A percentile compares a stretch with the other conserved stretches of the same genome.
Evolutionary conservation across 2,329 filamentous ascomycete genomes (phyloP).

Genomic region (Helminthosporium solani): DNA sequence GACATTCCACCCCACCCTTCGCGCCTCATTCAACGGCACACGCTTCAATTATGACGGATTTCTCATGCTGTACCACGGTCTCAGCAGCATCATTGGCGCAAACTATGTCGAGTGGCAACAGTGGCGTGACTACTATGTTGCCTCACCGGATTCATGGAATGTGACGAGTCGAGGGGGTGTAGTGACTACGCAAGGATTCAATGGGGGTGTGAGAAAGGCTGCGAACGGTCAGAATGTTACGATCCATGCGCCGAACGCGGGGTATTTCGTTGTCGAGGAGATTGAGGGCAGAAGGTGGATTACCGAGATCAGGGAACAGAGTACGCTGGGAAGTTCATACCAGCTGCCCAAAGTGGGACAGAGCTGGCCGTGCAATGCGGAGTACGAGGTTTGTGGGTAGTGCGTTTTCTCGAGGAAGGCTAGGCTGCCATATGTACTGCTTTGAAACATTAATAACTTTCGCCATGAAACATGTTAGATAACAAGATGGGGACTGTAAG

Average conservation of each 20-base stretch:
- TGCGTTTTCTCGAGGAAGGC: no score
- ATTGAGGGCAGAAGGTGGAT: constrained; percentile 6
- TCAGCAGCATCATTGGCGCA: constrained; percentile 3
- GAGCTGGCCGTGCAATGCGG: constrained; percentile 1
- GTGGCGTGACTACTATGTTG: constrained; percentile 9
- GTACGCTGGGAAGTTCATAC: background rate
- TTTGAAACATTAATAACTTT: no score
- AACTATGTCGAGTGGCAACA: constrained; percentile 7
- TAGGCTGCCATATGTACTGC: no score
- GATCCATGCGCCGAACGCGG: constrained; percentile 6
- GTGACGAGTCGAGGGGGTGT: constrained; percentile 2
- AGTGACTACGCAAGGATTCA: constrained; percentile 2
- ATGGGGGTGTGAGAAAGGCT: background rate
- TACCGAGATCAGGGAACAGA: constrained; percentile 6
- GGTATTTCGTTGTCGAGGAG: constrained; percentile 3
- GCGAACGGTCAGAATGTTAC: background rate
- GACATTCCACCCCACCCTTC: constrained; percentile 1
- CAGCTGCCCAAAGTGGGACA: constrained; percentile 4
- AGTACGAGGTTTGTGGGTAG: constrained; percentile 4
- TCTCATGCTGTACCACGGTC: background rate
- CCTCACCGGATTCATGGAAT: constrained; percentile 9
- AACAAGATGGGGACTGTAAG: no score
- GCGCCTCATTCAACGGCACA: constrained; percentile 7
- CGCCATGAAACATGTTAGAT: no score
- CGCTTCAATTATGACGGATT: constrained; percentile 5